Base-by-base conservation (phyloP, 1,139 yeast genomes). In the Yamadazyma friedrichii region DNA sequence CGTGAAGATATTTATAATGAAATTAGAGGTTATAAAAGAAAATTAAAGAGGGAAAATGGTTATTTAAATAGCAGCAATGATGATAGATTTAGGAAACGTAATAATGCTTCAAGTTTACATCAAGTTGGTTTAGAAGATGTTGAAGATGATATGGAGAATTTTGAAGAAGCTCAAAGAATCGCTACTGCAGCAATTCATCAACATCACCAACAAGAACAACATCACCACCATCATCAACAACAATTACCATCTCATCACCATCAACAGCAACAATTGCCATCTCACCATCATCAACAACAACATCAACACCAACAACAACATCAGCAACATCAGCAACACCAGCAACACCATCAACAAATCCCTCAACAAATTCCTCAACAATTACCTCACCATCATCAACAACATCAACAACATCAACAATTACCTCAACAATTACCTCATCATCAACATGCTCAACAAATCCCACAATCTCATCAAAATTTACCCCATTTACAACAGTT, bases 1-100 rank as follows among this genome's bases (percentile, higher is more conserved):
- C 63, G 82, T 43, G 82, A 77, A 53, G 82, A 77, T 55, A 77
- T 77, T 42, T 77, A 76, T 54, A 77, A 77, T 55, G 82, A 77
- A 54, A 76, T 77, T 49, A 59, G 82, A 44, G 80, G 80, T n/a
- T 73, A 76, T 58, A 77, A 77, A 57, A 66, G 80, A 43, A 76
- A 77, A 48, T 59, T 76, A 51, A 72, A 71, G 61, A 67, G 70
- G 50, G 76, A 67, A 49, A 61, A 55, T 38, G 61, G 67, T 9
- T 61, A 52, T 33, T 44, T 55, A 27, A 47, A 47, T 39, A 46
- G 47, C 36, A 47, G 49, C 13, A 46, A 39, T 33, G 50, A 47
- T 31, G 42, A 45, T 16, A 41, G 47, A 13, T 48, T 43, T 35
- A 46, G 55, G 28, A 46, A 49, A 26, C 40, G 55, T 40, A 38